A percentile compares a stretch with the other conserved stretches of the same genome.
phyloP scores from a whole-genome alignment of 1,284 basidiomycete species.

The Fomitopsis palustris region DNA sequence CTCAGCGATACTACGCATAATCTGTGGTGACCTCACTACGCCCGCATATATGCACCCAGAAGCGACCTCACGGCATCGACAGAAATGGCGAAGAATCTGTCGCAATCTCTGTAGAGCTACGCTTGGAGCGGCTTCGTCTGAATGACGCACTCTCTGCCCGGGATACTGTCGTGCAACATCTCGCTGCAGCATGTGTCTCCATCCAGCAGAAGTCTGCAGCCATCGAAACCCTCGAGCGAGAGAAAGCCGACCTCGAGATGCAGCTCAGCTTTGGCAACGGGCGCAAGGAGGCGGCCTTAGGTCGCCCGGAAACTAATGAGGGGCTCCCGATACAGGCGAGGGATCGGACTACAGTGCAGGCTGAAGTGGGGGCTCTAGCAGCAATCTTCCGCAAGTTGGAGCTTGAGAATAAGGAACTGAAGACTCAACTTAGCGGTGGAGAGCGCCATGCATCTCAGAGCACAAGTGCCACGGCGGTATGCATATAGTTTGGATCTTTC shows the following conservation, averaged over 20 bases:
- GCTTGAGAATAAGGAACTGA: slow-evolving; percentile 30
- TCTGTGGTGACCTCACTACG: background rate
- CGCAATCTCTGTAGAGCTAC: slow-evolving; percentile 25
- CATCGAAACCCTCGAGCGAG: slow-evolving; percentile 47
- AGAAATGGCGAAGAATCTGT: background rate
- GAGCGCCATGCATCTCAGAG: background rate
- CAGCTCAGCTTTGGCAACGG: slow-evolving; percentile 7
- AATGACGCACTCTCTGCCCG: slow-evolving; percentile 60
- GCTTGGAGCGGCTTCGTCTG: slow-evolving; percentile 52
- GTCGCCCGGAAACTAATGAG: background rate
- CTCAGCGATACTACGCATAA: no score
- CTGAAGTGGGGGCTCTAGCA: slow-evolving; percentile 37
- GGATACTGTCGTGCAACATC: slow-evolving; percentile 56
- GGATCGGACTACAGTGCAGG: slow-evolving; percentile 18
- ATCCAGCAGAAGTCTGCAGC: slow-evolving; percentile 54
- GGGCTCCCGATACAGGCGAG: slow-evolving; percentile 1
- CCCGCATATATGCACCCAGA: slow-evolving; percentile 1
- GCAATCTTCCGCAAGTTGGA: slow-evolving; percentile 37
- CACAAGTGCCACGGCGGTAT: background rate
- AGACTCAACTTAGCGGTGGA: background rate
- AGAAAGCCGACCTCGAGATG: slow-evolving; percentile 29
- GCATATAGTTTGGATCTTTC: no score
- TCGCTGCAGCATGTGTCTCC: slow-evolving; percentile 58
- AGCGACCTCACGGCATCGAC: background rate
- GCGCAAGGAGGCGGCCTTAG: background rate